Evolutionary conservation across 106 monocot species (phyloP), one percentile per base, ranked within the genome.

Genomic region (Narthecium ossifragum): DNA sequence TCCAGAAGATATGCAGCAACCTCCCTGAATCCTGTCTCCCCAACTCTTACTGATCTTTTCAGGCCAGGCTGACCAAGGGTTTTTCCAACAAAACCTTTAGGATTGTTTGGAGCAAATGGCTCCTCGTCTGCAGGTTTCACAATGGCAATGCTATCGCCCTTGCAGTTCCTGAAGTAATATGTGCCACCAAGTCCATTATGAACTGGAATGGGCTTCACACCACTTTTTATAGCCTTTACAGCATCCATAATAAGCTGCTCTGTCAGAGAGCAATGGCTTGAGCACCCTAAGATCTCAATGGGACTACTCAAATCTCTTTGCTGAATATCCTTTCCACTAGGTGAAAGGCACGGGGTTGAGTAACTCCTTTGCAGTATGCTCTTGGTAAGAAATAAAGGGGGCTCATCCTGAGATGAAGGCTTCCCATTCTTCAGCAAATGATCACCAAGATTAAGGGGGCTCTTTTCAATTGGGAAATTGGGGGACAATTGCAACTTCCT

Each of bases 91-190:
- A 85, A 90, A 37, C 89, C 89, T 58, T 90, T 90, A 0, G 89
- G 89, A 67, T 90, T 90, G 25, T 90, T 90, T 20, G 89, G 89
- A 30, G 89, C 89, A 67, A 88, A 93, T 32, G 92, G 92, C 58
- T 93, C 92, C 47, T 93, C 92, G 53, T 93, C 92, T 5, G 88
- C 88, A 6, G 92, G 92, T 53, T 93, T 93, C 29, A 85, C 88
- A 34, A 93, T 93, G 0, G 92, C 92, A 39, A 85, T 59, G 38
- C 73, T 73, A 26, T 93, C 81, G 22, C 84, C 88, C 22, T 26
- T 62, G 31, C 28, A 49, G 64, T 93, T 88, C 58, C 78, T 78
- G 65, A 93, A 93, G 45, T 88, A 93, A 56, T 93, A 93, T 8
- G 92, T 88, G 65, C 92, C 92, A 0, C 92, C 92, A 52, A 93